Conservation (phyloP, 768 basidiomycete genomes). For the Polyporus arcularius region DNA sequence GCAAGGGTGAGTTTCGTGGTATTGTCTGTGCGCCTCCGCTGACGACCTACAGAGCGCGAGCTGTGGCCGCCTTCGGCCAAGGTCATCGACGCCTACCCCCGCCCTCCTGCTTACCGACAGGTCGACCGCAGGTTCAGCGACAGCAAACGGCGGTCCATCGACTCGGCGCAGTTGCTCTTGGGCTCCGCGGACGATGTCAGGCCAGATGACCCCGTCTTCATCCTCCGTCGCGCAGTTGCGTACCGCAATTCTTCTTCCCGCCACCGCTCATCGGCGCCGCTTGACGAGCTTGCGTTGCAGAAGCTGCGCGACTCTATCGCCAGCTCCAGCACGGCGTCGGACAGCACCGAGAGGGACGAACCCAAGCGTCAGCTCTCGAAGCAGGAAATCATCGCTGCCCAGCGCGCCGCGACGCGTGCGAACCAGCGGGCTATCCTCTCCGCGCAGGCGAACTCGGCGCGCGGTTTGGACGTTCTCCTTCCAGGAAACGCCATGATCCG, state of each 20-base stretch:
- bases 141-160: conserved; percentile 83
- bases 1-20: conserved; percentile 56
- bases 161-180: conserved; percentile 71
- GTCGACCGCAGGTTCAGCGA: conserved; percentile 61
- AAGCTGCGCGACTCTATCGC: conserved; percentile 65
- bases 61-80: conserved; percentile 73
- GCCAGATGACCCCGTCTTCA: conserved; percentile 85
- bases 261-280: conserved; percentile 69
- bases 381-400: conserved; percentile 92
- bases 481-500: conserved; percentile 86
- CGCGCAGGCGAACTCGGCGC: conserved; percentile 78
- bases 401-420: conserved; percentile 82
- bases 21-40: neutral
- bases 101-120: conserved; percentile 70
- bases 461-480: conserved; percentile 87
- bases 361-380: conserved; percentile 57
- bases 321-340: conserved; percentile 58
- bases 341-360: conserved; percentile 35
- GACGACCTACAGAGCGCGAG: conserved; percentile 59
- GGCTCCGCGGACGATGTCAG: conserved; percentile 75
- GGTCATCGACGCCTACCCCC: conserved; percentile 79
- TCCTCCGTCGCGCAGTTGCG: conserved; percentile 79
- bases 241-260: conserved; percentile 74
- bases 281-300: conserved; percentile 83
- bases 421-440: conserved; percentile 86